A percentile compares a stretch with the other conserved stretches of the same genome.
Conservation (phyloP, 805 yeast genomes). For the Ogataea paradorogensis region DNA sequence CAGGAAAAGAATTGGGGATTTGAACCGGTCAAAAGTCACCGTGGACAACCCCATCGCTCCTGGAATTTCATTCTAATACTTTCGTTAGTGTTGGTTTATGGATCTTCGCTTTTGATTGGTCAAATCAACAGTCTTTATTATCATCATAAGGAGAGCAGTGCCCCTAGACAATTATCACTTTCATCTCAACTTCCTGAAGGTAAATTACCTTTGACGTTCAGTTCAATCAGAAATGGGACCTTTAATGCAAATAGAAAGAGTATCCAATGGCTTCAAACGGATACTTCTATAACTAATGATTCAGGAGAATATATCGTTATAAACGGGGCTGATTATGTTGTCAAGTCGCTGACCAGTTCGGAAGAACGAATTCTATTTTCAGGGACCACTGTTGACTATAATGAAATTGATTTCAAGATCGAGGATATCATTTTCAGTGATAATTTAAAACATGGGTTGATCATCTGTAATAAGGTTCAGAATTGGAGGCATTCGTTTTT, state of each 20-base stretch:
- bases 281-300: constrained; percentile 49
- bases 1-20: constrained; percentile 6
- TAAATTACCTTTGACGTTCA: constrained; percentile 37
- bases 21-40: constrained; percentile 1
- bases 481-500: constrained; percentile 74
- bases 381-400: constrained; percentile 43
- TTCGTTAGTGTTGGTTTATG: constrained; percentile 20
- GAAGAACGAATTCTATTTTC: constrained; percentile 48
- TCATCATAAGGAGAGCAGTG: constrained; percentile 9
- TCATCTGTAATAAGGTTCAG: constrained; percentile 58
- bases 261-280: constrained; percentile 68
- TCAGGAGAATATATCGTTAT: constrained; percentile 64
- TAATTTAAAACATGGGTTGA: constrained; percentile 53
- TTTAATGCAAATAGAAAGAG: constrained; percentile 51
- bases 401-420: constrained; percentile 42
- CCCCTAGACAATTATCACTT: background rate
- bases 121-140: constrained; percentile 19
- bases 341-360: constrained; percentile 49
- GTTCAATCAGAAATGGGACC: constrained; percentile 50
- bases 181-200: background rate
- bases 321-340: constrained; percentile 46
- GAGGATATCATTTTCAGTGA: constrained; percentile 64
- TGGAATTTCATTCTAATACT: constrained; percentile 12
- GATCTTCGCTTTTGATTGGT: constrained; percentile 23
- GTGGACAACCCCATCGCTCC: background rate